Evolutionary conservation across 2,329 filamentous ascomycete genomes (phyloP), one percentile per base, ranked within the genome.

Genomic region (Ceratocystis huliohia): DNA sequence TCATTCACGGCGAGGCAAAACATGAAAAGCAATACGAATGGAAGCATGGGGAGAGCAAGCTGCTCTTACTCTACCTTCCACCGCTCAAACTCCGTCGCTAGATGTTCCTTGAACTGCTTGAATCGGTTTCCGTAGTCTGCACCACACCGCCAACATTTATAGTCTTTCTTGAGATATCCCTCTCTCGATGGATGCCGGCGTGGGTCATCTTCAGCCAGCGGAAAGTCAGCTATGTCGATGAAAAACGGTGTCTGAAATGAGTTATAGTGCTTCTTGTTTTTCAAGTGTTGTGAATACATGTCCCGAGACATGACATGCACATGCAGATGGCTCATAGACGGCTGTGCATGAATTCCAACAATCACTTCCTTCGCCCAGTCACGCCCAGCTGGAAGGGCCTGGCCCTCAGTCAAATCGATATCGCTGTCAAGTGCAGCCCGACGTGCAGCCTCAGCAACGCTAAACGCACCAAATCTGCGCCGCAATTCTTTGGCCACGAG

Each of bases 251-350:
- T 95, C 41, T 84, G 85, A 76, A 97, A 97, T 69, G 88, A 94
- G 73, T 94, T 90, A 76, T 96, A 97, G 76, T 97, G 94, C 74
- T 91, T 93, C 69, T 85, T 81, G 73, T 93, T 86, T 76, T 87
- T 89, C 75, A 96, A 70, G 59, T 81, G 81, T 10, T 83, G 81
- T 46, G 87, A 91, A 71, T 84, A 81, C 80, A 89, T 87, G 74
- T 99, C 94, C 20, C 84, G 79, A 48, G 88, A 90, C 67, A 97
- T 76, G 37, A 97, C 84, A 75, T 99, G 94, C 3, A 97, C 80
- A 75, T 99, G 94, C 65, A 97, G 74, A 74, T 97, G 91, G 69
- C 84, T 87, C 94, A 99, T 97, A 66, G 88, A 92, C 2, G 94
- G 94, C 70, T 87, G 84, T 2, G 90, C 88, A 76, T 99, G 94